Evolutionary conservation across 2,329 filamentous ascomycete genomes (phyloP), one percentile per base, ranked within the genome.

Genomic region (Cercospora beticola): DNA sequence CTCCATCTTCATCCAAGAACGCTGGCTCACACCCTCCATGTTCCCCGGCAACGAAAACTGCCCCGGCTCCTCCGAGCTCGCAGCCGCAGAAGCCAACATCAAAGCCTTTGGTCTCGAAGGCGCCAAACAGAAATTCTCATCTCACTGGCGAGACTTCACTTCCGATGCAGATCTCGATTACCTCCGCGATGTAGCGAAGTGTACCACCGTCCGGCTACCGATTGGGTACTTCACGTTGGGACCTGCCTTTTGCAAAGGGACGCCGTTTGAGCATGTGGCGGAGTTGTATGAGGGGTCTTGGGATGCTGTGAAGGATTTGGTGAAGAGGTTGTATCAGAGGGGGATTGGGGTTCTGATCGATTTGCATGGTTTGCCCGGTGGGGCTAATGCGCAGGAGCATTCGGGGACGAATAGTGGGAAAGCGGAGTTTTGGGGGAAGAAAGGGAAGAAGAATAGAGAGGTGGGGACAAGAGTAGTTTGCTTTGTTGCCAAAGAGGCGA

Each of bases 181-280:
- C 83, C 79, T 89, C 26, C 79, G 79, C 5, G 81, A 83, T 16
- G 78, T 82, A 28, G 86, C 84, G 2, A 83, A 82, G 62, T 86
- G 86, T 72, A 88, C 85, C 4, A 85, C 85, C 16, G 82, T 89
- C 52, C 83, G 87, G n/a, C 76, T 89, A 18, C 87, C 87, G 0
- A 85, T 89, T 63, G 87, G 87, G 3, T 88, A 87, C 76, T 89
- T 84, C 74, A 85, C 84, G 4, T 81, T 89, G 5, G 86, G 85
- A 0, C 81, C 82, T 0, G 75, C 79, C 1, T 88, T 84, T 72
- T 85, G 83, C 68, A 72, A 78, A 10, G 80, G 80, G 2, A 88
- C 86, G 0, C 82, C 83, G 0, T 89, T 88, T 76, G 82, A 84
- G 21, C 77, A 80, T 0, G 81, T 82, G 8, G 77, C 80, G 6